A percentile compares a stretch with the other conserved stretches of the same genome.
Conservation (phyloP, 768 basidiomycete species). For the Leucosporidium creatinivorum region DNA sequence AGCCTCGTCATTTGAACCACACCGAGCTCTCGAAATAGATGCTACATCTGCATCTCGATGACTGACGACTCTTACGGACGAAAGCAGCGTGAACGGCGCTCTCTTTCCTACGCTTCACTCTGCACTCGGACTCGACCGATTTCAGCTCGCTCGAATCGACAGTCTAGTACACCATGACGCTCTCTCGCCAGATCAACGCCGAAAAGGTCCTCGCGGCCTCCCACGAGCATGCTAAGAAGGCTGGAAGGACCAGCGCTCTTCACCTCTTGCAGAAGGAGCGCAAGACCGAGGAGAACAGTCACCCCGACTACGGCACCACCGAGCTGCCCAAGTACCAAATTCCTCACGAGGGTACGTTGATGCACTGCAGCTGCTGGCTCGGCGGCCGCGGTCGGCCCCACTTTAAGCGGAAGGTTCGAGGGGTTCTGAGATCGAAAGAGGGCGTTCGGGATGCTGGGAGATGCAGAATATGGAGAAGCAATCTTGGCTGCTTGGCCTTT, state of each 20-base stretch:
- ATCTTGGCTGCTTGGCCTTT: too few relatives aligned
- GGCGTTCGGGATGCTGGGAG: too few relatives aligned
- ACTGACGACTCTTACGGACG: neutral
- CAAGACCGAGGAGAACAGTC: neutral
- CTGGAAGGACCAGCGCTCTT: neutral
- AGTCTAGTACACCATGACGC: conserved; percentile 6
- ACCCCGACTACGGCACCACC: conserved; percentile 40
- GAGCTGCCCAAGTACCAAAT: conserved; percentile 63
- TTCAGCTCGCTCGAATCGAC: neutral
- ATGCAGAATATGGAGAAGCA: too few relatives aligned
- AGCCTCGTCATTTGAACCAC: too few relatives aligned
- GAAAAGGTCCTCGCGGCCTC: conserved; percentile 58
- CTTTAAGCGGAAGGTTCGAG: too few relatives aligned
- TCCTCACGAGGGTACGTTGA: conserved; percentile 50
- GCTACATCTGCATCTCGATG: too few relatives aligned
- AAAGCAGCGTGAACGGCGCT: neutral
- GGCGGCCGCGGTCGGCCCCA: neutral
- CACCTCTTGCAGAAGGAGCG: conserved; percentile 5
- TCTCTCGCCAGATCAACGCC: conserved; percentile 49
- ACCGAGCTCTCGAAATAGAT: too few relatives aligned
- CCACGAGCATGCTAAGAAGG: conserved; percentile 41
- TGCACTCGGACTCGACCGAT: neutral
- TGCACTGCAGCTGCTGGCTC: conserved; percentile 42
- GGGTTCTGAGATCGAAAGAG: too few relatives aligned
- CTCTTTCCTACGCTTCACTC: neutral